Base-by-base conservation (phyloP, 768 basidiomycete species). In the Tulasnella calospora region DNA sequence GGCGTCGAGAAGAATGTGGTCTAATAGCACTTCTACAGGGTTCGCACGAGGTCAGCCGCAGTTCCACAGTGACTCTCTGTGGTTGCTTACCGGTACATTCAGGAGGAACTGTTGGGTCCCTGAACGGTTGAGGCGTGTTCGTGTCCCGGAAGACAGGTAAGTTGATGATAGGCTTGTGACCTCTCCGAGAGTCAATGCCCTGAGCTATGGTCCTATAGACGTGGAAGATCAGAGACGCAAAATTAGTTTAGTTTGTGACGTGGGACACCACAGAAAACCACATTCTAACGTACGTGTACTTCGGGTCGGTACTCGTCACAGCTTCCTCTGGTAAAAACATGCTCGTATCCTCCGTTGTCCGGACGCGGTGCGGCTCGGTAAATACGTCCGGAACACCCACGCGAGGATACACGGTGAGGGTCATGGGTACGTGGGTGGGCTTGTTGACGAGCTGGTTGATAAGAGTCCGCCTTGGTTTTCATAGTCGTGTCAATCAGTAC, bases 1-100 rank as follows among this genome's bases (percentile, higher is more conserved):
- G 10, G 97, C 96, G 84, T 99, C 97, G 87, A 99, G 89, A 83
- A 98, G 98, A 80, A 99, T 94, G 84, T 98, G 96, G 83, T 97
- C 91, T 40, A 87, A 86, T 44, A 94, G 87, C 23, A 95, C 96
- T 5, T 41, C 71, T 73, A 73, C 9, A 41, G 36, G 4, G 30
- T n/a, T 55, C 82, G 88, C 33, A 33, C 12, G 27, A 67, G 30
- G 33, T 67, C 12, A 67, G 61, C 10, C 6, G 13, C 27, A 12
- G n/a, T 41, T 23, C 5, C 9, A 7, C 6, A 13, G 13, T 67
- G 55, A n/a, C 61, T 13, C 15, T 30, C 5, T 15, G 8, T 27
- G 61, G 5, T 12, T 67, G 13, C 30, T 67, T 79, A 94, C 96
- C 94, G 79, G 89, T 82, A 84, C 96, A 94, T 82, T 96, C 97